These are phyloP conservation scores for Emydomyces testavorans DNA, from an alignment of 2,329 filamentous ascomycete species.

Conservation along the genomic window DNA sequence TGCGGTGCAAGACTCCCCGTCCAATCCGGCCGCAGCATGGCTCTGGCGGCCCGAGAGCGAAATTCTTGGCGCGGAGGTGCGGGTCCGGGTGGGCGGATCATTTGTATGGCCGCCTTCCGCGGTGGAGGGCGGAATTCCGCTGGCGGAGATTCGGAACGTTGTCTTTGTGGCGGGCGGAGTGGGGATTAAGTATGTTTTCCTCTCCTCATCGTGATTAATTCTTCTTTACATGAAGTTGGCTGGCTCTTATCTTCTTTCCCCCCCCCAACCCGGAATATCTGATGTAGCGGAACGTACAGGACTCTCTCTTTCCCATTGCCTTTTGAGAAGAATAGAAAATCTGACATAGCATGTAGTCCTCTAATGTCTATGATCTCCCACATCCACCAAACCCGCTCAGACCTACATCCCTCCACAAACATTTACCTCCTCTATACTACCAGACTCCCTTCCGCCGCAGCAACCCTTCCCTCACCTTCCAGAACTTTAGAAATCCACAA, in stretches of 20 bases:
- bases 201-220: neutral
- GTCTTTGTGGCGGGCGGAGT: slow-evolving; percentile 73
- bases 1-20: slow-evolving; percentile 59
- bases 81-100: slow-evolving; percentile 64
- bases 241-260: neutral
- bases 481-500: neutral
- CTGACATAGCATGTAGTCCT: slow-evolving; percentile 39
- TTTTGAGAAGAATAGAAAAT: slow-evolving; percentile 2
- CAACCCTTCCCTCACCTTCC: neutral
- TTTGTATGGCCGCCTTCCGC: slow-evolving; percentile 61
- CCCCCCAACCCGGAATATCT: neutral
- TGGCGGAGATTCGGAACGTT: slow-evolving; percentile 42
- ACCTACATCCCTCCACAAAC: slow-evolving; percentile 26
- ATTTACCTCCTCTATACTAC: slow-evolving; percentile 56
- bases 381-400: slow-evolving; percentile 38
- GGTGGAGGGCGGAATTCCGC: slow-evolving; percentile 30
- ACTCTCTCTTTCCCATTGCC: no score
- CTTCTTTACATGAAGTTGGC: neutral
- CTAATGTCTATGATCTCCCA: slow-evolving; percentile 61
- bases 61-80: slow-evolving; percentile 49
- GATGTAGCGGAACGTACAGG: no score
- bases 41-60: slow-evolving; percentile 51
- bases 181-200: slow-evolving; percentile 55
- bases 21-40: slow-evolving; percentile 63
- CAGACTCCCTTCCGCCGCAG: slow-evolving; percentile 26